phyloP scores from a whole-genome alignment of 202 grass and related monocot species.

The Carex arenaria region DNA sequence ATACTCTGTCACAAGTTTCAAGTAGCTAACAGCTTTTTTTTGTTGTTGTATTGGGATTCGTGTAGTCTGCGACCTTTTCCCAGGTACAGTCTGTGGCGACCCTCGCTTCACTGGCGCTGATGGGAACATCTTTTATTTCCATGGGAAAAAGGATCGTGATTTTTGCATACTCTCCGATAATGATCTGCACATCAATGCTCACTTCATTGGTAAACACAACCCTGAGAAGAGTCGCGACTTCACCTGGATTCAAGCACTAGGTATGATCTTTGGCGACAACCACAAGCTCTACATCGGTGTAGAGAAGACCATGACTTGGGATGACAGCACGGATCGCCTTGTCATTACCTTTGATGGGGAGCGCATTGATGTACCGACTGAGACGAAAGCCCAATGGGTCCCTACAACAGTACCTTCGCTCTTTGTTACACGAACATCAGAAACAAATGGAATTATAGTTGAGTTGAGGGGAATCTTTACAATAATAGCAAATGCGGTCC shows the following conservation, averaged over 20 bases:
- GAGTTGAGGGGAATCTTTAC: constrained; percentile 30
- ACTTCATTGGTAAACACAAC: constrained; percentile 72
- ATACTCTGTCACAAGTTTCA: neutral
- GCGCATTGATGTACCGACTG: constrained; percentile 11
- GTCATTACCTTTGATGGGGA: constrained; percentile 38
- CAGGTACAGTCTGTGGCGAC: constrained; percentile 43
- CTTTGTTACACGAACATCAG: constrained; percentile 13
- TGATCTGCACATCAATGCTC: constrained; percentile 71
- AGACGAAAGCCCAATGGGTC: constrained; percentile 20
- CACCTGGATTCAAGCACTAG: constrained; percentile 85
- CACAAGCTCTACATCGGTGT: constrained; percentile 58
- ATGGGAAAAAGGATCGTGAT: constrained; percentile 49
- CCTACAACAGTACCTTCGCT: constrained; percentile 2
- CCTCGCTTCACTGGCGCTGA: constrained; percentile 73
- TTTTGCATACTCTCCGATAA: constrained; percentile 61
- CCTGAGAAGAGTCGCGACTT: constrained; percentile 54
- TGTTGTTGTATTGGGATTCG: neutral
- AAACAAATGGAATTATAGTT: constrained; percentile 28
- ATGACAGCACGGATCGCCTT: constrained; percentile 32
- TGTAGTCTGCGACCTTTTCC: constrained; percentile 42
- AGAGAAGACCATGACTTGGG: constrained; percentile 33
- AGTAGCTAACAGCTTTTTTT: neutral
- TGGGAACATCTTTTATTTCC: constrained; percentile 93
- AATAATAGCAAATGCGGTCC: constrained; percentile 30
- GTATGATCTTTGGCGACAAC: constrained; percentile 40